Conservation (phyloP, 371 early-diverging fungal genomes). For the Apophysomyces elegans region DNA sequence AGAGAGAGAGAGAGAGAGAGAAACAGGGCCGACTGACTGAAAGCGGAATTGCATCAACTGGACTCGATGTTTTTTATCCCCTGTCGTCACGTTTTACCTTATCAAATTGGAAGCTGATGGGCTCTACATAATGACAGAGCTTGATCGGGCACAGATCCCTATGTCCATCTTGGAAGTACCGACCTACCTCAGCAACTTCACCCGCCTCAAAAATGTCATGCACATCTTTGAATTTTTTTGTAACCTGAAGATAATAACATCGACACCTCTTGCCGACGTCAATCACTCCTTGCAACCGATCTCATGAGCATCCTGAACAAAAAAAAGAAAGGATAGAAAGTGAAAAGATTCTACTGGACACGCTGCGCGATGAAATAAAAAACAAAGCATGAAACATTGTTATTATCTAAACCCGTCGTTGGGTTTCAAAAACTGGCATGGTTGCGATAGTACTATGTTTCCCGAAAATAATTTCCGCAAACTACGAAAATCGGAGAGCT, state of each 20-base stretch:
- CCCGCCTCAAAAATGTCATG: constrained; percentile 21
- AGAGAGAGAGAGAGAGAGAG: too few relatives aligned
- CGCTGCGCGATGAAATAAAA: too few relatives aligned
- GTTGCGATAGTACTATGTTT: too few relatives aligned
- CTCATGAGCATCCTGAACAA: constrained; percentile 11
- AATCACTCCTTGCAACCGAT: not conserved
- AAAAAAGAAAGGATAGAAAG: constrained; percentile 17
- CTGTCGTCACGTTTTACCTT: constrained; percentile 28
- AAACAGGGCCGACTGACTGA: too few relatives aligned
- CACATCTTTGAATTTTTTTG: constrained; percentile 22
- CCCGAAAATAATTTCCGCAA: too few relatives aligned
- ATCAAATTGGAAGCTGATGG: constrained; percentile 32
- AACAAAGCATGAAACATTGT: too few relatives aligned
- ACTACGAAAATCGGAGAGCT: too few relatives aligned
- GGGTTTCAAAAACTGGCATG: too few relatives aligned
- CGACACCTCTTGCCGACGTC: constrained; percentile 13
- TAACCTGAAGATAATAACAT: constrained; percentile 14
- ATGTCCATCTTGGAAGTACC: constrained; percentile 30
- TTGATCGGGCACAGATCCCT: constrained; percentile 19
- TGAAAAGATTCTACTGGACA: constrained; percentile 20
- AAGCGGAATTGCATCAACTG: too few relatives aligned
- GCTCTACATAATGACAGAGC: constrained; percentile 32
- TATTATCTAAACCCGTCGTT: too few relatives aligned
- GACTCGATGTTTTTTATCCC: constrained; percentile 19
- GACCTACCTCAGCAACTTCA: constrained; percentile 25